Percentiles rank a stretch among this genome's conserved stretches.
Evolutionary conservation across 352 stramenopile species (phyloP).

Genomic region (Pythium oligandrum): DNA sequence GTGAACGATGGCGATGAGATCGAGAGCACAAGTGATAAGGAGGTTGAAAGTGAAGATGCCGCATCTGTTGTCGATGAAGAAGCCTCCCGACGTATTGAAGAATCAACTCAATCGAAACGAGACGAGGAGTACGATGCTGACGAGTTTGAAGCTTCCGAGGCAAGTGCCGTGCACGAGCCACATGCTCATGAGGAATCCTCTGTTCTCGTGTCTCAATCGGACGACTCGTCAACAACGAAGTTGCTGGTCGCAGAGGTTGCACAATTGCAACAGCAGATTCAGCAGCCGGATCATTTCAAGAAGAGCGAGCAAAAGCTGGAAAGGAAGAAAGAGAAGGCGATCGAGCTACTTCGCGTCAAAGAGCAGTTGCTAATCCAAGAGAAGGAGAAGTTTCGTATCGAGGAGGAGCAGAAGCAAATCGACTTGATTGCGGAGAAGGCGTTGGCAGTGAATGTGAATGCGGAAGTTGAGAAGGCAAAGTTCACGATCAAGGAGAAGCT

Average conservation of each 20-base stretch:
- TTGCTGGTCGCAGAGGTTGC: slow-evolving; percentile 35
- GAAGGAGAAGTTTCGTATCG: slow-evolving; percentile 20
- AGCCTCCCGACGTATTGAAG: background rate
- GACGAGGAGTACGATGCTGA: slow-evolving; percentile 2
- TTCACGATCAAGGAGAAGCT: slow-evolving; percentile 23
- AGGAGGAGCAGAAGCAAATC: slow-evolving; percentile 42
- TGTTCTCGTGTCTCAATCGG: slow-evolving; percentile 22
- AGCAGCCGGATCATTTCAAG: slow-evolving; percentile 2
- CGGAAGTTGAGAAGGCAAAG: slow-evolving; percentile 24
- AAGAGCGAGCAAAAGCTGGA: slow-evolving; percentile 19
- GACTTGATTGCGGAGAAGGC: slow-evolving; percentile 32
- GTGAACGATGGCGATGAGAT: slow-evolving; percentile 1
- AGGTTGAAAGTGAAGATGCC: no score
- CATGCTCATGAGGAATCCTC: slow-evolving; percentile 2
- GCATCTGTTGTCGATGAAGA: background rate
- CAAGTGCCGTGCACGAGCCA: slow-evolving; percentile 1
- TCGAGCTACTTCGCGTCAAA: slow-evolving; percentile 37
- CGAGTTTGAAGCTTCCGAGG: slow-evolving; percentile 4
- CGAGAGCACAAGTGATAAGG: background rate
- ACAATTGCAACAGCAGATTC: slow-evolving; percentile 5
- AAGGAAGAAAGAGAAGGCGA: slow-evolving; percentile 37
- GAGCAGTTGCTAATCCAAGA: slow-evolving; percentile 26
- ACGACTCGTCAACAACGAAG: slow-evolving; percentile 52
- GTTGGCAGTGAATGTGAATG: slow-evolving; percentile 28
- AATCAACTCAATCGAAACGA: background rate